Conservation (phyloP, 768 basidiomycete genomes). For the Rhizopogon roseolus region DNA sequence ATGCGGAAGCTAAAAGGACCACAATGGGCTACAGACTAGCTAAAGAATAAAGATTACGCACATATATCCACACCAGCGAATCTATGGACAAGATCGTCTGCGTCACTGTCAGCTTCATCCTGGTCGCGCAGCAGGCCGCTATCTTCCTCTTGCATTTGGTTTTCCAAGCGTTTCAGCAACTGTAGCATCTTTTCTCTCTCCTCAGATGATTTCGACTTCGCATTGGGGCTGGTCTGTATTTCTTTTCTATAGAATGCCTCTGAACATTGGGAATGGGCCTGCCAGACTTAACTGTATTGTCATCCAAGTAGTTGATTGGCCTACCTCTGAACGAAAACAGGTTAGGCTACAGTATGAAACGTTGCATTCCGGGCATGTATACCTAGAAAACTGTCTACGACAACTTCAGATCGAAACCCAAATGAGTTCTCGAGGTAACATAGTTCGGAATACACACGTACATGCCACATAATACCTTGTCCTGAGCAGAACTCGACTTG, state of each 20-base stretch:
- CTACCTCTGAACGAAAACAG: conserved; percentile 74
- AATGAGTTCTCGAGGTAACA: conserved; percentile 1
- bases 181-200: conserved; percentile 68
- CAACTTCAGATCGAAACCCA: conserved; percentile 43
- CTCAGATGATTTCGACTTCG: conserved; percentile 45
- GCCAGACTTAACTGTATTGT: background rate
- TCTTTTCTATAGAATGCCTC: conserved; percentile 80
- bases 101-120: conserved; percentile 35
- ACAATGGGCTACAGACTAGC: background rate
- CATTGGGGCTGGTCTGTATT: conserved; percentile 57
- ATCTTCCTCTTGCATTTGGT: conserved; percentile 42
- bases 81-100: conserved; percentile 42
- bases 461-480: conserved; percentile 39
- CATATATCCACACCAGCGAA: conserved; percentile 61
- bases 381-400: conserved; percentile 68
- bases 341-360: conserved; percentile 72
- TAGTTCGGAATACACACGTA: conserved; percentile 21
- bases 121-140: conserved; percentile 23
- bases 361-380: conserved; percentile 81
- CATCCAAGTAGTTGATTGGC: conserved; percentile 12
- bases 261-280: conserved; percentile 70
- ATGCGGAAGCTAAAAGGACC: conserved; percentile 40
- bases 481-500: background rate
- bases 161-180: conserved; percentile 68
- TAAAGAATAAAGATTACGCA: conserved; percentile 23